Evolutionary conservation across 129 eudicot species (phyloP).

Genomic region (Logfia minima): DNA sequence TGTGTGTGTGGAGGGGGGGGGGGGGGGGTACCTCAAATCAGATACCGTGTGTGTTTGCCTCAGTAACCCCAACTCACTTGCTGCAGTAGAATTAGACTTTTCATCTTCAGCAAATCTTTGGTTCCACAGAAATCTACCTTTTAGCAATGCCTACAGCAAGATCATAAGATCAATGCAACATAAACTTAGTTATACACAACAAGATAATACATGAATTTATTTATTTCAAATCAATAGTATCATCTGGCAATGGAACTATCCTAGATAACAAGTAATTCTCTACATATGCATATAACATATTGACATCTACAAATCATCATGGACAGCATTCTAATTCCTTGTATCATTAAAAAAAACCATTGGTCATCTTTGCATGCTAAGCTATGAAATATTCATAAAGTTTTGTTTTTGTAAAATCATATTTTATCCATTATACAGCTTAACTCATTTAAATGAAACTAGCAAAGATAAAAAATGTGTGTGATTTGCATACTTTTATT

Average conservation of each 20-base stretch:
- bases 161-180: conserved; percentile 10
- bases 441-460: neutral
- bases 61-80: conserved; percentile 71
- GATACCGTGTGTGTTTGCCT: conserved; percentile 79
- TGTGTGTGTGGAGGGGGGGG: no score
- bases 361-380: neutral
- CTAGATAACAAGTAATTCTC: neutral
- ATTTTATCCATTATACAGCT: neutral
- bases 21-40: conserved; percentile 85
- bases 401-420: neutral
- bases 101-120: conserved; percentile 48
- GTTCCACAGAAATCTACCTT: conserved; percentile 68
- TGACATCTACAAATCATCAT: neutral
- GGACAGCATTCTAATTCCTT: neutral
- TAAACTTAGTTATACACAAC: neutral
- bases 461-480: no score
- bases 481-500: no score
- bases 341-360: neutral
- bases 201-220: no score
- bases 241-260: neutral
- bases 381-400: neutral
- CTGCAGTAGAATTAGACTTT: conserved; percentile 52
- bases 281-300: neutral
- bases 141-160: conserved; percentile 53
- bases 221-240: neutral